Base-by-base conservation (phyloP, 805 yeast genomes). In the Priceomyces medius region DNA sequence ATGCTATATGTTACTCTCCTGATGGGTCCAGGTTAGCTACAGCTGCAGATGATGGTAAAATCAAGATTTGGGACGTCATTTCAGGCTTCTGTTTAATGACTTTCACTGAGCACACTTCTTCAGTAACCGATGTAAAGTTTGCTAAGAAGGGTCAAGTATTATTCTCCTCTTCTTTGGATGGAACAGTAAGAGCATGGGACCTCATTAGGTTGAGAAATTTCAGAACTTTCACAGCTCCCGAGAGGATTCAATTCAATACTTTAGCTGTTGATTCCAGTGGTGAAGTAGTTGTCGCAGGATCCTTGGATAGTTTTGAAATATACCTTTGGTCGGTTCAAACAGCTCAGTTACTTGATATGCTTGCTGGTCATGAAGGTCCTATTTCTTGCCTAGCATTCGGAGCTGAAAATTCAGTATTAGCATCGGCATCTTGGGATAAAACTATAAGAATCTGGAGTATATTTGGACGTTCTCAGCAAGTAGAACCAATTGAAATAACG, bases 311-410 rank as follows among this genome's bases (percentile, higher is more conserved):
- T 47, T 93, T 83, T 64, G 96, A 87, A 43, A 86, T 93, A 44
- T 90, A 86, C 57, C 88, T 93, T 24, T 93, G 99, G 99, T 88
- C 96, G 4, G 97, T 93, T 1, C 98, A 93, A 68, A 90, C 97
- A 0, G 84, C 95, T 1, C 97, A 90, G 59, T 68, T 93, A 36
- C 75, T 93, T 41, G 99, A 93, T 57, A 77, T 87, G 12, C 71
- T 93, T 37, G 71, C 90, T 4, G 99, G 99, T 8, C 99, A 93
- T 64, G 95, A 86, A 53, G 99, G 97, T 2, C 99, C 99, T 1
- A 83, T 93, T 3, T 87, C 96, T 1, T 81, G 88, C 49, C 70
- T 93, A 31, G 79, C 91, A 8, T 91, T 93, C 61, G 96, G 97
- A 35, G 68, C 67, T 9, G 95, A 89, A 54, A 85, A 80, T 45